A percentile compares a stretch with the other conserved stretches of the same genome.
These are phyloP conservation scores for Zymoseptoria passerinii DNA, from an alignment of 2,329 filamentous ascomycete species.

Conservation along the genomic window DNA sequence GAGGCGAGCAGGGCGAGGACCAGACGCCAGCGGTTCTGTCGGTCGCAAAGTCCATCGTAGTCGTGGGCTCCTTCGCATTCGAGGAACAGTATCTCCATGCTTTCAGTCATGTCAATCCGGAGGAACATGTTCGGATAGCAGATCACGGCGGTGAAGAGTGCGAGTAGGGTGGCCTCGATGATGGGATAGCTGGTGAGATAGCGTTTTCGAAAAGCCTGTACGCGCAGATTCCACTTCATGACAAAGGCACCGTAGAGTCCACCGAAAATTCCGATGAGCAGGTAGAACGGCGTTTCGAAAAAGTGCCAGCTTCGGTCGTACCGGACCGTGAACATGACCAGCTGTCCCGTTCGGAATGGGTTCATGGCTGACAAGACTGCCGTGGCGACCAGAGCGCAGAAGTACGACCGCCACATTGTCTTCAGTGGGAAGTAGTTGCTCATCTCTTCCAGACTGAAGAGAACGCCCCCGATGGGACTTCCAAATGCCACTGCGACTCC, in stretches of 20 bases:
- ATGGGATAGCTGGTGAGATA: constrained; percentile 79
- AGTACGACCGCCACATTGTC: constrained; percentile 96
- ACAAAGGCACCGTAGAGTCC: constrained; percentile 93
- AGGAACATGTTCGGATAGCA: constrained; percentile 96
- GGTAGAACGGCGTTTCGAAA: constrained; percentile 89
- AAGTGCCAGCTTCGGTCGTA: constrained; percentile 98
- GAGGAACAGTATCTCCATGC: constrained; percentile 94
- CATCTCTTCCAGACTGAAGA: constrained; percentile 98
- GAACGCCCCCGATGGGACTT: constrained; percentile 89
- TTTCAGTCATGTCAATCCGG: constrained; percentile 97
- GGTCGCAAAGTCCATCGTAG: constrained; percentile 83
- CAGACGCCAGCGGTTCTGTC: constrained; percentile 65
- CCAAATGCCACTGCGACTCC: constrained; percentile 96
- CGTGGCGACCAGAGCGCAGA: constrained; percentile 91
- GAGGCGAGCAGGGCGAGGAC: constrained; percentile 70
- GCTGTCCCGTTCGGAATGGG: constrained; percentile 88
- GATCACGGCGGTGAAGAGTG: constrained; percentile 76
- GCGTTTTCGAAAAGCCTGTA: constrained; percentile 87
- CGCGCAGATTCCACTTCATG: constrained; percentile 93
- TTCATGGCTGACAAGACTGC: constrained; percentile 93
- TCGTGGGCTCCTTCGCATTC: constrained; percentile 86
- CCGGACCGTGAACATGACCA: constrained; percentile 98
- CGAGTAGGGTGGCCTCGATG: constrained; percentile 75
- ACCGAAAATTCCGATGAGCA: constrained; percentile 84
- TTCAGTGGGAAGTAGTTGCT: constrained; percentile 93